Evolutionary conservation across 768 basidiomycete species (phyloP).

Genomic region (Termitomyces bulborhizus): DNA sequence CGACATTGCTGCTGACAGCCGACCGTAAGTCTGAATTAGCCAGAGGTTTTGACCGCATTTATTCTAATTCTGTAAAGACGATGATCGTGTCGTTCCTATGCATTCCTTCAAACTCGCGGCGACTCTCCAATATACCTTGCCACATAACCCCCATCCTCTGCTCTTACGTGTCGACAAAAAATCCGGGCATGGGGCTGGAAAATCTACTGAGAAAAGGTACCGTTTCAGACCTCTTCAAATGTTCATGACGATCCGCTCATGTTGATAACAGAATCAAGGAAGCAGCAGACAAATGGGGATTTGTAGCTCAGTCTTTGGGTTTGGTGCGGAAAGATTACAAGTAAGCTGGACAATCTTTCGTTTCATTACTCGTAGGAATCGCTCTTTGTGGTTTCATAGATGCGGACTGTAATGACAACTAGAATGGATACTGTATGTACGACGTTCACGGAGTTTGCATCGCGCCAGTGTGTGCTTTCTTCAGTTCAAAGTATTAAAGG

Average conservation of each 20-base stretch:
- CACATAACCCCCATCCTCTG: slow-evolving; percentile 66
- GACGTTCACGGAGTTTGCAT: not conserved
- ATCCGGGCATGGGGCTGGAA: slow-evolving; percentile 77
- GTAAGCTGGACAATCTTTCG: slow-evolving; percentile 10
- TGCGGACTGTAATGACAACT: not conserved
- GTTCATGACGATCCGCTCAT: not conserved
- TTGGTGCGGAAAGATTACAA: slow-evolving; percentile 29
- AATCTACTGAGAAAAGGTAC: slow-evolving; percentile 65
- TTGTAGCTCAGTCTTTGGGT: slow-evolving; percentile 63
- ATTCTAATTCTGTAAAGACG: slow-evolving; percentile 37
- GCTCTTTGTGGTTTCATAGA: slow-evolving; percentile 4
- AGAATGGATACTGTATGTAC: not conserved
- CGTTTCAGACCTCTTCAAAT: not conserved
- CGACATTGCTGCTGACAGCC: slow-evolving; percentile 73
- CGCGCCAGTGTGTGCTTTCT: not conserved
- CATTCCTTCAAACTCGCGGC: slow-evolving; percentile 84
- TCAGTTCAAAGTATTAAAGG: not conserved
- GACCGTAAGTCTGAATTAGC: slow-evolving; percentile 51
- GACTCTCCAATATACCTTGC: slow-evolving; percentile 59
- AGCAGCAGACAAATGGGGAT: slow-evolving; percentile 66
- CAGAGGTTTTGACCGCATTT: not conserved
- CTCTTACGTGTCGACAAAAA: slow-evolving; percentile 76
- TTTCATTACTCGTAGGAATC: slow-evolving; percentile 6
- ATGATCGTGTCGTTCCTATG: slow-evolving; percentile 82
- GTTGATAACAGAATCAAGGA: slow-evolving; percentile 57